Evolutionary conservation across 768 basidiomycete genomes (phyloP).

Genomic region (Neoboletus brunneissimus): DNA sequence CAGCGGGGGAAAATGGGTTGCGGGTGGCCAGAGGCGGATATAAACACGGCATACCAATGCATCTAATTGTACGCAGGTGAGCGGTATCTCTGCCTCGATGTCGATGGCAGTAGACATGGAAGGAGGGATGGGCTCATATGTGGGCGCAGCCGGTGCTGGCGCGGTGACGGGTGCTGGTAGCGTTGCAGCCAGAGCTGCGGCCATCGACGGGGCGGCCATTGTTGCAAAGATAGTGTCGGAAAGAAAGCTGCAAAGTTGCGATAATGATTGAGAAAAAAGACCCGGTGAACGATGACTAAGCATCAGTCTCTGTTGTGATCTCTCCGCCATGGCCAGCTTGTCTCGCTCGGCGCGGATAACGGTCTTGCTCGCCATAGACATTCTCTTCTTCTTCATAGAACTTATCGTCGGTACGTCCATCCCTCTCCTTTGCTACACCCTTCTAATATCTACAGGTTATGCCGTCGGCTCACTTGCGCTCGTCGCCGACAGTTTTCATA

Average conservation of each 20-base stretch:
- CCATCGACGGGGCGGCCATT: conserved; percentile 81
- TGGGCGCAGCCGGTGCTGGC: conserved; percentile 59
- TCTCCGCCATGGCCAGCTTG: conserved; percentile 27
- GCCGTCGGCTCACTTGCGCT: conserved; percentile 94
- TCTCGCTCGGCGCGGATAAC: conserved; percentile 75
- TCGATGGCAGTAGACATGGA: conserved; percentile 93
- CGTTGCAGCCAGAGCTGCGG: conserved; percentile 85
- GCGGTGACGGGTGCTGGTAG: conserved; percentile 60
- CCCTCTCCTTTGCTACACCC: conserved; percentile 8
- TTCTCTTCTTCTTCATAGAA: conserved; percentile 84
- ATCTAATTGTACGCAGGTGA: conserved; percentile 79
- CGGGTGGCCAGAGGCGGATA: background rate
- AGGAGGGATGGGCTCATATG: conserved; percentile 84
- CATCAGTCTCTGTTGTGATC: background rate
- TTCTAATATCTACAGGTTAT: conserved; percentile 59
- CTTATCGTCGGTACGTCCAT: conserved; percentile 63
- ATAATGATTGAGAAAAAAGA: background rate
- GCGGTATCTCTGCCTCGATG: conserved; percentile 84
- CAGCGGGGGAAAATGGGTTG: background rate
- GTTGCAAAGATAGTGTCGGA: background rate
- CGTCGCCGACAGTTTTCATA: conserved; percentile 96
- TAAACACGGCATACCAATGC: conserved; percentile 61
- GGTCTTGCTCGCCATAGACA: conserved; percentile 78
- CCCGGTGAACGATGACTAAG: conserved; percentile 21
- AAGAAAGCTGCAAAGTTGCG: background rate